phyloP scores from a whole-genome alignment of 192 early-diverging fungal genomes.

The Gaertneriomyces sp. region DNA sequence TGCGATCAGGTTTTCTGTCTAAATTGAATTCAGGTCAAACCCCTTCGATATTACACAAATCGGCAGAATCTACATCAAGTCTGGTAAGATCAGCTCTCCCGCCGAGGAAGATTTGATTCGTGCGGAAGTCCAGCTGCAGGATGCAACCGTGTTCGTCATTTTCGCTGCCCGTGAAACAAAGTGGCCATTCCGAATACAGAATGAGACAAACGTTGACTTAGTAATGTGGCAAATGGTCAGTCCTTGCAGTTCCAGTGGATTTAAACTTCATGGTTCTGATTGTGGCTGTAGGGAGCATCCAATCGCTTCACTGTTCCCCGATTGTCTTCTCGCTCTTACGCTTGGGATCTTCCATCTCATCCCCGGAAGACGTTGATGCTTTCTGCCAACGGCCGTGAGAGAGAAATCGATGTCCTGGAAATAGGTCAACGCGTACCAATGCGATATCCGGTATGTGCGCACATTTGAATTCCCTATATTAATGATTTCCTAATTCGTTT shows the following conservation, averaged over 20 bases:
- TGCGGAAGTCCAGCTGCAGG: slow-evolving; percentile 79
- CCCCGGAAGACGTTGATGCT: slow-evolving; percentile 72
- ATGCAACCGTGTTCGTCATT: slow-evolving; percentile 86
- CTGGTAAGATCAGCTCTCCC: slow-evolving; percentile 56
- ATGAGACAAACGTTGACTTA: slow-evolving; percentile 67
- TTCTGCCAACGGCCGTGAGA: slow-evolving; percentile 66
- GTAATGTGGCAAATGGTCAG: slow-evolving; percentile 75
- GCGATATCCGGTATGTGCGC: slow-evolving; percentile 60
- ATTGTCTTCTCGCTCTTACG: slow-evolving; percentile 65
- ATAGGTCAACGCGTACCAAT: slow-evolving; percentile 87
- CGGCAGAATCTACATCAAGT: slow-evolving; percentile 76
- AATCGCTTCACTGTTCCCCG: slow-evolving; percentile 49
- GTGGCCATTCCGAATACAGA: slow-evolving; percentile 91
- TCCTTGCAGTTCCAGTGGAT: neutral
- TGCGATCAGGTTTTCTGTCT: neutral
- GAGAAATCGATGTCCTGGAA: slow-evolving; percentile 82
- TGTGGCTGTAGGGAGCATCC: slow-evolving; percentile 31
- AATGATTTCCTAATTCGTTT: neutral
- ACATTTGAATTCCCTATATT: neutral
- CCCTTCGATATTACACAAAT: slow-evolving; percentile 86
- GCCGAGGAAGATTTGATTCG: slow-evolving; percentile 64
- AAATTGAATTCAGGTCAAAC: slow-evolving; percentile 33
- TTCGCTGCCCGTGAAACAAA: slow-evolving; percentile 68
- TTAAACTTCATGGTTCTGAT: neutral
- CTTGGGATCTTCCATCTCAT: slow-evolving; percentile 86